Conservation (phyloP, 441 rosid genomes). For the Adansonia rubrostipa region DNA sequence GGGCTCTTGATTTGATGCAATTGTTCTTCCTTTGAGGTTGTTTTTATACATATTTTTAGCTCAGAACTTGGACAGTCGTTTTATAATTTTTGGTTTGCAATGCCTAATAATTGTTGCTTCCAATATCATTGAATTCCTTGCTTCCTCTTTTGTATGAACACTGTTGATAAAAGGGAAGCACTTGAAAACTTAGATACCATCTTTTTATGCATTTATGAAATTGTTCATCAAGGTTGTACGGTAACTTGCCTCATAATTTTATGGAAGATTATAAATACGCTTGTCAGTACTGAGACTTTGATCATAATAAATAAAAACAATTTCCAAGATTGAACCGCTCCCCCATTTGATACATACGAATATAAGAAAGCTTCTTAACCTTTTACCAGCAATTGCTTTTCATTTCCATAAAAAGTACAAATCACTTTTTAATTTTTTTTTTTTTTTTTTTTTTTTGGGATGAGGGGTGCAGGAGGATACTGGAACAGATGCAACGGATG, state of each 20-base stretch:
- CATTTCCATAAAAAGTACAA: conserved; percentile 1
- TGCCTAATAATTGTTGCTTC: not conserved
- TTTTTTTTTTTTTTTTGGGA: not conserved
- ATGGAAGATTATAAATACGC: no score
- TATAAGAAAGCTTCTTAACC: not conserved
- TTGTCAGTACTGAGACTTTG: no score
- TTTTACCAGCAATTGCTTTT: not conserved
- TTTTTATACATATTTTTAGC: conserved; percentile 26
- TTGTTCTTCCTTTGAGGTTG: conserved; percentile 74
- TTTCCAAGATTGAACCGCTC: no score
- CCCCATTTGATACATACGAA: no score
- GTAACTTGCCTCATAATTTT: no score
- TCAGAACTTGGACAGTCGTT: not conserved
- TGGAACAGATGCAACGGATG: conserved; percentile 63
- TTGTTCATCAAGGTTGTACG: conserved; percentile 75
- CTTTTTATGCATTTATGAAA: conserved; percentile 84
- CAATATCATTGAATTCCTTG: conserved; percentile 15
- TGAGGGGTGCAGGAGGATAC: conserved; percentile 62
- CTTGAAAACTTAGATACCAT: conserved; percentile 89
- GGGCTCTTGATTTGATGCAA: conserved; percentile 75
- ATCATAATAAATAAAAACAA: no score
- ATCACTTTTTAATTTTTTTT: not conserved
- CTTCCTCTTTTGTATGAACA: conserved; percentile 49
- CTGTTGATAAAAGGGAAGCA: conserved; percentile 86
- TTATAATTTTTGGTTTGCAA: not conserved